Percentiles rank a stretch among this genome's conserved stretches.
Evolutionary conservation across 768 basidiomycete genomes (phyloP).

Genomic region (Sporobolomyces phaffii): DNA sequence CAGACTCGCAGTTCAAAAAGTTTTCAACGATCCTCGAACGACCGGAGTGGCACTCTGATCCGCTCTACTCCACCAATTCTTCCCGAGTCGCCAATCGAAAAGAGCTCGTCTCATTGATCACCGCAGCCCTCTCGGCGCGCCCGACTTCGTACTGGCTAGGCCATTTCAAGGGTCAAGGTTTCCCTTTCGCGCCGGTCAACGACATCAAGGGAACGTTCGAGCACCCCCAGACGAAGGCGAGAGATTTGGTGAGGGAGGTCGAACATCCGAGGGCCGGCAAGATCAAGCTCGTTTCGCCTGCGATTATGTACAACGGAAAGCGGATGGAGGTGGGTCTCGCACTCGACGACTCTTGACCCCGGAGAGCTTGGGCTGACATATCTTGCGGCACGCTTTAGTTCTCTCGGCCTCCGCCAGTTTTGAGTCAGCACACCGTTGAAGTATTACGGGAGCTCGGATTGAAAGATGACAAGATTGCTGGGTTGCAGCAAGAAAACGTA

Average conservation of each 20-base stretch:
- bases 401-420: slow-evolving; percentile 39
- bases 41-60: slow-evolving; percentile 58
- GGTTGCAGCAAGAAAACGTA: slow-evolving; percentile 24
- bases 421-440: slow-evolving; percentile 41
- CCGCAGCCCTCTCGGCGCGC: slow-evolving; percentile 55
- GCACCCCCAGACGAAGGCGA: slow-evolving; percentile 76
- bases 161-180: slow-evolving; percentile 70
- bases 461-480: slow-evolving; percentile 28
- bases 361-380: neutral
- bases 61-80: slow-evolving; percentile 66
- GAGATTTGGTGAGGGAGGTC: slow-evolving; percentile 68
- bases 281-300: slow-evolving; percentile 40
- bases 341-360: too few relatives aligned
- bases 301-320: slow-evolving; percentile 40
- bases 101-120: slow-evolving; percentile 64
- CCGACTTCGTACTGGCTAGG: slow-evolving; percentile 69
- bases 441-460: slow-evolving; percentile 38
- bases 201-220: slow-evolving; percentile 81
- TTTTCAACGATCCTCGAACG: slow-evolving; percentile 61
- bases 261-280: slow-evolving; percentile 68
- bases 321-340: slow-evolving; percentile 31
- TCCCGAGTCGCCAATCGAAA: slow-evolving; percentile 68
- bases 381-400: slow-evolving; percentile 3
- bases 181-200: slow-evolving; percentile 88
- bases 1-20: slow-evolving; percentile 58